Evolutionary conservation across 495 filamentous ascomycete genomes (phyloP).

Genomic region (Hypoxylon fragiforme): DNA sequence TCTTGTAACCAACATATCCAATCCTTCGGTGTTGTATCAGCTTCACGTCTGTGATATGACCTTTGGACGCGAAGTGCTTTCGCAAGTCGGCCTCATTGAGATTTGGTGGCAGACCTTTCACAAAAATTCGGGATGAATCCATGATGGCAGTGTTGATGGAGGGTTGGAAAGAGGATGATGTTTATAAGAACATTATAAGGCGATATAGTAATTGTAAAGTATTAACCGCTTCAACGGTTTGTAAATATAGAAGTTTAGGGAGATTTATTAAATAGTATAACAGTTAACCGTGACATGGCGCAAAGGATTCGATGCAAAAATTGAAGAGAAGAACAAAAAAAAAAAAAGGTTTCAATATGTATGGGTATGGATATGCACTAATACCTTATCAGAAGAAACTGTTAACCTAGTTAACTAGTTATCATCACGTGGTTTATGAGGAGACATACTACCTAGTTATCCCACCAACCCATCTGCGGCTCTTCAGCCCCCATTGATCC

Average conservation of each 20-base stretch:
- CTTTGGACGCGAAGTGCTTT: constrained; percentile 77
- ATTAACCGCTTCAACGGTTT: no score
- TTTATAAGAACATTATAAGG: no score
- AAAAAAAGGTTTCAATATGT: constrained; percentile 27
- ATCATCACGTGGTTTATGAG: constrained; percentile 29
- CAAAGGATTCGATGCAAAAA: no score
- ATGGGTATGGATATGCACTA: neutral
- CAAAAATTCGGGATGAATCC: constrained; percentile 86
- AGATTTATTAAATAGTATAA: no score
- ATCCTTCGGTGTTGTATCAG: constrained; percentile 85
- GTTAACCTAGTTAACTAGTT: no score
- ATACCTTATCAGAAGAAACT: constrained; percentile 8
- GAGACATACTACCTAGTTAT: constrained; percentile 1
- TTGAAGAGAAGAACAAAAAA: no score
- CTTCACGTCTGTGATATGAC: constrained; percentile 86
- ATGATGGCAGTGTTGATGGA: no score
- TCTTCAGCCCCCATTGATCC: constrained; percentile 27
- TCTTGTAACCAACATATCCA: constrained; percentile 95
- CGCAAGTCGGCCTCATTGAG: constrained; percentile 64
- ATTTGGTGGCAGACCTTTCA: constrained; percentile 60
- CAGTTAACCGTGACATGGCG: no score
- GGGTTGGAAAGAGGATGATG: no score
- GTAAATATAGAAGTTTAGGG: no score
- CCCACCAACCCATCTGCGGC: constrained; percentile 19
- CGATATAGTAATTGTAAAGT: no score